These are phyloP conservation scores for Brassica incana DNA, from an alignment of 345 rosid species.

Conservation along the genomic window DNA sequence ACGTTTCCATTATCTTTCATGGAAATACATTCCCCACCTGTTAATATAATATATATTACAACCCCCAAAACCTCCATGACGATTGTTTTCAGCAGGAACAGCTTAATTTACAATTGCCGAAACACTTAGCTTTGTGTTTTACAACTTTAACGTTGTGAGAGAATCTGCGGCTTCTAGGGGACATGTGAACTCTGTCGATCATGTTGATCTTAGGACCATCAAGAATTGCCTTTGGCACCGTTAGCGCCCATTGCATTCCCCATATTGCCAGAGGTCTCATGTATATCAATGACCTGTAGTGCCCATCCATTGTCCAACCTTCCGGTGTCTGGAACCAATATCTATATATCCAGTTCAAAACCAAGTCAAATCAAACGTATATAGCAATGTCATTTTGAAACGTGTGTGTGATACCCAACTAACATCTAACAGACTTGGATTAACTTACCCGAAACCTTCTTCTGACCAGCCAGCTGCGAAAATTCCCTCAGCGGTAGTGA, in stretches of 20 bases:
- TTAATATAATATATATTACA: slow-evolving; percentile 14
- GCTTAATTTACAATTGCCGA: slow-evolving; percentile 49
- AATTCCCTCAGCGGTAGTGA: slow-evolving; percentile 85
- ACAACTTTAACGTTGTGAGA: slow-evolving; percentile 47
- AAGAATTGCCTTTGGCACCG: slow-evolving; percentile 76
- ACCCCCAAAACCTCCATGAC: background rate
- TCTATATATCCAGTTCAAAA: slow-evolving; percentile 44
- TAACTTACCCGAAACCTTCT: slow-evolving; percentile 90
- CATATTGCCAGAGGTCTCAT: slow-evolving; percentile 98
- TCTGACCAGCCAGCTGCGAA: slow-evolving; percentile 99
- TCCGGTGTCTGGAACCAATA: slow-evolving; percentile 98
- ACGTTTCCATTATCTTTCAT: background rate
- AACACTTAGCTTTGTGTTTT: slow-evolving; percentile 59
- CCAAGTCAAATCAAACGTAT: background rate
- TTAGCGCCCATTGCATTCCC: slow-evolving; percentile 96
- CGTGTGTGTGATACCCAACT: background rate
- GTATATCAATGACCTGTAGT: slow-evolving; percentile 80
- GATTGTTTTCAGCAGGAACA: slow-evolving; percentile 51
- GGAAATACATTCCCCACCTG: background rate
- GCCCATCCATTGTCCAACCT: slow-evolving; percentile 88
- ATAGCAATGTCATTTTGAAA: background rate
- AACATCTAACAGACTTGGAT: slow-evolving; percentile 36
- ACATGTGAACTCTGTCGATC: slow-evolving; percentile 73
- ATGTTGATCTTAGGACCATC: slow-evolving; percentile 82
- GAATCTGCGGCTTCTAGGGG: slow-evolving; percentile 57